A percentile compares a stretch with the other conserved stretches of the same genome.
Evolutionary conservation across 2,329 filamentous ascomycete species (phyloP).

Genomic region (Fusarium bactridioides): DNA sequence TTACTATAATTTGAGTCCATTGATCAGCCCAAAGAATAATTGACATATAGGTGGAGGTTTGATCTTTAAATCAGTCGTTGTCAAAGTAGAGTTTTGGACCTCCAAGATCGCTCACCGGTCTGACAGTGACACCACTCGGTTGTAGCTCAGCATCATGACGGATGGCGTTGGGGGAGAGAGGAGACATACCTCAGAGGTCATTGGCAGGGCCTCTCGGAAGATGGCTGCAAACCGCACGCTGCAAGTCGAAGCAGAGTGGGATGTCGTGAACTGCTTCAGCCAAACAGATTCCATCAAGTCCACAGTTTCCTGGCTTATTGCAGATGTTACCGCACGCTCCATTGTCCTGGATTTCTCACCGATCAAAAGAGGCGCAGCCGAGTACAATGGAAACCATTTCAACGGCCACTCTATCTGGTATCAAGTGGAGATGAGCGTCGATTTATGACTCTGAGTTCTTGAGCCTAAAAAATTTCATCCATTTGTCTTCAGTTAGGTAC

Average conservation of each 20-base stretch:
- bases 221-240: constrained; percentile 3
- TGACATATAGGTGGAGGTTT: background rate
- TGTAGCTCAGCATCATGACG: constrained; percentile 25
- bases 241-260: constrained; percentile 14
- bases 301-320: constrained; percentile 10
- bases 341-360: constrained; percentile 1
- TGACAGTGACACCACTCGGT: constrained; percentile 3
- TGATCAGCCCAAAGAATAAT: background rate
- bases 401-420: background rate
- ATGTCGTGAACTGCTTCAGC: constrained; percentile 18
- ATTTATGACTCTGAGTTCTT: constrained; percentile 8
- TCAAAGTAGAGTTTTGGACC: background rate
- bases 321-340: background rate
- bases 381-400: background rate
- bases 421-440: background rate
- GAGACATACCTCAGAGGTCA: constrained; percentile 14
- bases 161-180: constrained; percentile 4
- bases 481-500: background rate
- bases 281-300: constrained; percentile 16
- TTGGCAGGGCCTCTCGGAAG: constrained; percentile 1
- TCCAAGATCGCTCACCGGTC: background rate
- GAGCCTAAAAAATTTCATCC: constrained; percentile 1
- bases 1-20: background rate
- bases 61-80: background rate
- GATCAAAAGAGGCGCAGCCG: constrained; percentile 6